Conservation (phyloP, 1,139 yeast species). For the Diutina siamensis region DNA sequence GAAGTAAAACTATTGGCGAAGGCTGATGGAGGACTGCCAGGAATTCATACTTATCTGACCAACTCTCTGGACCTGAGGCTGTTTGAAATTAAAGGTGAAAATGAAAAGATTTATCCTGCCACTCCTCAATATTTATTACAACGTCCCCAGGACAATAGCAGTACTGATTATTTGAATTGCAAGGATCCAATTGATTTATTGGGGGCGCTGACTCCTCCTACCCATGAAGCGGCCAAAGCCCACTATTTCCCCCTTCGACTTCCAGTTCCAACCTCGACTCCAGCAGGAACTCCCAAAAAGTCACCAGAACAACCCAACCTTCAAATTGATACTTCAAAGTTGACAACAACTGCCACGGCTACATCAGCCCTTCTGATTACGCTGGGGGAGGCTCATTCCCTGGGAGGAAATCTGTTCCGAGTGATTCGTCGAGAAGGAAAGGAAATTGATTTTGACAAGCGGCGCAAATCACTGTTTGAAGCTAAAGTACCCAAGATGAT, state of each 20-base stretch:
- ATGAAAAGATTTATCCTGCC: constrained; percentile 36
- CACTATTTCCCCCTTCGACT: not conserved
- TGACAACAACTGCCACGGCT: not conserved
- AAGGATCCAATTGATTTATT: constrained; percentile 26
- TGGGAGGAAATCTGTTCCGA: not conserved
- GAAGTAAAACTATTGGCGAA: constrained; percentile 30
- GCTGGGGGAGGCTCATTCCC: too few species aligned
- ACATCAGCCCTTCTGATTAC: not conserved
- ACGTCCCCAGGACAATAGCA: constrained; percentile 19
- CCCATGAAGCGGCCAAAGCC: not conserved
- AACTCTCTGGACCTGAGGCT: constrained; percentile 40
- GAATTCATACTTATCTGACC: constrained; percentile 26
- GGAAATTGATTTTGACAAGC: constrained; percentile 74
- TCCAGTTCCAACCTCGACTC: not conserved
- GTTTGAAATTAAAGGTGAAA: constrained; percentile 31
- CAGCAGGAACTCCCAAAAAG: not conserved
- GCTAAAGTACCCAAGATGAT: constrained; percentile 30
- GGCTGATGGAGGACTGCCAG: constrained; percentile 27
- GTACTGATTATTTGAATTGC: constrained; percentile 50
- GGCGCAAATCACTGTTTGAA: constrained; percentile 37
- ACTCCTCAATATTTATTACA: constrained; percentile 53
- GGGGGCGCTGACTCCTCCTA: not conserved
- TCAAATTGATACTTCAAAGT: not conserved
- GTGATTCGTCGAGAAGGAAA: constrained; percentile 30
- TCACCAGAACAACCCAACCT: constrained; percentile 1